Conservation (phyloP, 805 yeast genomes). For the Candida xiaguanensis region DNA sequence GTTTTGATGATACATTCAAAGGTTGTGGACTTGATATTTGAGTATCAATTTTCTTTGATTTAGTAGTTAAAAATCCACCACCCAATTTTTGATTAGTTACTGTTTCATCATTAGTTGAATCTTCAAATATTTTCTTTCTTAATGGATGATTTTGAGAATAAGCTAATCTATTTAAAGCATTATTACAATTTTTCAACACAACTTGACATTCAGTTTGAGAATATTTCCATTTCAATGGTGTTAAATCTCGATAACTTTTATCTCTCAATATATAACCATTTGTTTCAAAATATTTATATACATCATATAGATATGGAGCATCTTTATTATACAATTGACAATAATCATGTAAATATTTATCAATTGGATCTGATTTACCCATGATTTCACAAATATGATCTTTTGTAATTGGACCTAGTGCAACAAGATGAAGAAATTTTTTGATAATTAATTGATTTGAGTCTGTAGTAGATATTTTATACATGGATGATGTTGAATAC, state of each 20-base stretch:
- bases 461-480: constrained; percentile 3
- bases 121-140: constrained; percentile 27
- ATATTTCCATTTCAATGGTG: constrained; percentile 37
- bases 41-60: constrained; percentile 7
- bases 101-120: no score
- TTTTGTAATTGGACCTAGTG: constrained; percentile 45
- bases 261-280: constrained; percentile 30
- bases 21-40: constrained; percentile 2
- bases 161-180: constrained; percentile 40
- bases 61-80: constrained; percentile 18
- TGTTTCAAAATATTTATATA: constrained; percentile 1
- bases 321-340: constrained; percentile 29
- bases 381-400: constrained; percentile 9
- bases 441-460: constrained; percentile 5
- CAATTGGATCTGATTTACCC: neutral
- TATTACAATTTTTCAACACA: constrained; percentile 30
- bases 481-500: constrained; percentile 7
- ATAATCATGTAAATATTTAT: constrained; percentile 16
- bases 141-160: constrained; percentile 42
- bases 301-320: constrained; percentile 25
- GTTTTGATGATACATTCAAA: neutral
- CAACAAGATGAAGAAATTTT: constrained; percentile 42
- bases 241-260: constrained; percentile 37
- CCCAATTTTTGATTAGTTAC: constrained; percentile 14
- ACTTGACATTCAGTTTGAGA: constrained; percentile 26